Base-by-base conservation (phyloP, 257 asterid genomes). In the Striga asiatica region DNA sequence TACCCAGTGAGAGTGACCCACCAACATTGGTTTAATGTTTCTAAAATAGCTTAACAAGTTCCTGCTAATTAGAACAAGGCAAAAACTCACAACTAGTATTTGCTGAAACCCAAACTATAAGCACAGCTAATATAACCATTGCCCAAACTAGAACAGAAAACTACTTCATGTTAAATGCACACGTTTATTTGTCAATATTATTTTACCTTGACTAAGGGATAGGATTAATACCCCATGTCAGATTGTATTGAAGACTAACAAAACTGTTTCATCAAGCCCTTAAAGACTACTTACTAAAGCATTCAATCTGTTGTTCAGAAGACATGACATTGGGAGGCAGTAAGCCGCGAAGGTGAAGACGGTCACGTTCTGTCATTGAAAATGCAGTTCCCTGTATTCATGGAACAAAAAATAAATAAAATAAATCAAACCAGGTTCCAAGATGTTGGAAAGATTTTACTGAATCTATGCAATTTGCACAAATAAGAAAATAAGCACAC, bases 351-450 rank as follows among this genome's bases (percentile, higher is more conserved):
- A 91, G 84, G 66, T 91, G 81, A 41, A 91, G 93, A 42, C 98
- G 98, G 52, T 91, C 98, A 58, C 98, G 95, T 66, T 91, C 98
- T 6, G 96, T 91, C 76, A 80, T 72, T 52, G 96, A 75, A 78
- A 91, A 91, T 69, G 98, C 95, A 55, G 98, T 91, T 60, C 98
- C 98, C 98, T 87, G 55, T 23, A 74, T 74, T 53, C 31, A 61
- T 31, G 18, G 42, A 71, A 55, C 68, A 77, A 62, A 67, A 61
- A 45, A 50, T 24, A 54, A 52, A 31, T 10, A 20, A 27, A 48
- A 48, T 4, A 27, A 19, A 14, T 29, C 28, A 19, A 56, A 47
- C 37, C 34, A 39, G 42, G 28, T 34, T 13, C 55, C 35, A 4
- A 42, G 32, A 13, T 28, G 53, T 8, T 34, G 21, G 23, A 56